These are phyloP conservation scores for Chlorencoelia australis DNA, from an alignment of 2,329 filamentous ascomycete species.

Conservation along the genomic window DNA sequence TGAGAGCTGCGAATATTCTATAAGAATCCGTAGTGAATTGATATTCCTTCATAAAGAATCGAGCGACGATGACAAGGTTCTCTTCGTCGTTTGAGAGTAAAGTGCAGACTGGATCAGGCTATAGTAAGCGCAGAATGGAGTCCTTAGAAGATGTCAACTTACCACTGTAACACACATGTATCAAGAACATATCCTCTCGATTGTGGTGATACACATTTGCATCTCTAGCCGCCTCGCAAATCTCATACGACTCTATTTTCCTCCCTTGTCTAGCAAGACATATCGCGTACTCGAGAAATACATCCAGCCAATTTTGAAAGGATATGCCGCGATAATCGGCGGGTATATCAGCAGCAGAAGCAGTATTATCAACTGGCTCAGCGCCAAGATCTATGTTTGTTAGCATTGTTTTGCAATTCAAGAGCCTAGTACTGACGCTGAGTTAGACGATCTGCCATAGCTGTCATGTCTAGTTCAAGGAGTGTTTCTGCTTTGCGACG, in stretches of 20 bases:
- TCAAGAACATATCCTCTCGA: conserved; percentile 55
- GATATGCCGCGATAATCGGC: conserved; percentile 60
- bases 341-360: conserved; percentile 15
- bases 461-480: conserved; percentile 20
- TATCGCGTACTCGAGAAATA: conserved; percentile 82
- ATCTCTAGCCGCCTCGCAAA: conserved; percentile 67
- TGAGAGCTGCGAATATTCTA: conserved; percentile 71
- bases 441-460: conserved; percentile 23
- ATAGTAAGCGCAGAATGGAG: conserved; percentile 8
- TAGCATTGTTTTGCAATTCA: conserved; percentile 7
- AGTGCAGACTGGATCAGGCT: conserved; percentile 58
- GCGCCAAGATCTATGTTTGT: conserved; percentile 20
- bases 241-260: conserved; percentile 64
- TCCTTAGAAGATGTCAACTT: conserved; percentile 25
- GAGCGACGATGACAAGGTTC: conserved; percentile 59
- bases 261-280: conserved; percentile 59
- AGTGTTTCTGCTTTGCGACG: conserved; percentile 17
- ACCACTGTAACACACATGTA: conserved; percentile 70
- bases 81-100: conserved; percentile 73
- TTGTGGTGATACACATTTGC: conserved; percentile 75
- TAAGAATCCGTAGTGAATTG: conserved; percentile 74
- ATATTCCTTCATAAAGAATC: conserved; percentile 77
- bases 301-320: conserved; percentile 78
- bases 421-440: conserved; percentile 15
- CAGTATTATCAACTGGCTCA: conserved; percentile 11